Percentiles rank a stretch among this genome's conserved stretches.
phyloP scores from a whole-genome alignment of 1,284 basidiomycete species.

The Termitomyces sp. region DNA sequence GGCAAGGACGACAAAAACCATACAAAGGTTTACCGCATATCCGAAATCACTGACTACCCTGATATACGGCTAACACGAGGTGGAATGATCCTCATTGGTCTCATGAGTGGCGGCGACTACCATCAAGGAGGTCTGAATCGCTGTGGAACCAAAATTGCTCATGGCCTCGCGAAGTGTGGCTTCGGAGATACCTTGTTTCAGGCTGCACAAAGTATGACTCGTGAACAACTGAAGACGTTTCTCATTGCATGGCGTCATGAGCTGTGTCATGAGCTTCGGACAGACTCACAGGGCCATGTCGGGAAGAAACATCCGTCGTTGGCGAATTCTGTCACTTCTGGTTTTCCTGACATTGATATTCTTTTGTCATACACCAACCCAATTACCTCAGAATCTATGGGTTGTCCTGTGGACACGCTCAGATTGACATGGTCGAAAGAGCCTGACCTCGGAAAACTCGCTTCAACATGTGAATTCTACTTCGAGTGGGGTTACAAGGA shows the following conservation, averaged over 20 bases:
- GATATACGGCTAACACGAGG: conserved; percentile 62
- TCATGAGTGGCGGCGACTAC: conserved; percentile 91
- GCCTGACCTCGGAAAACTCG: conserved; percentile 68
- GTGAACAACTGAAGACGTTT: conserved; percentile 45
- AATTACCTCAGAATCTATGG: conserved; percentile 61
- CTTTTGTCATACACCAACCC: conserved; percentile 75
- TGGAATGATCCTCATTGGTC: conserved; percentile 81
- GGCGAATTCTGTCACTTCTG: conserved; percentile 53
- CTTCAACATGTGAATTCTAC: conserved; percentile 73
- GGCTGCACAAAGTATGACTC: conserved; percentile 48
- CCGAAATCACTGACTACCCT: conserved; percentile 46
- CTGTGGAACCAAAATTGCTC: conserved; percentile 60
- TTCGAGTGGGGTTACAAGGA: conserved; percentile 89
- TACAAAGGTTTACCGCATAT: conserved; percentile 58
- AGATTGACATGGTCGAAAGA: conserved; percentile 53
- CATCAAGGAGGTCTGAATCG: conserved; percentile 60
- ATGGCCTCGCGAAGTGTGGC: conserved; percentile 66
- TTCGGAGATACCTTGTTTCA: conserved; percentile 66
- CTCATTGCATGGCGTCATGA: conserved; percentile 60
- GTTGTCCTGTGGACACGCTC: conserved; percentile 29
- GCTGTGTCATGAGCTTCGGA: conserved; percentile 64
- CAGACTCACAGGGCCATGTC: conserved; percentile 61
- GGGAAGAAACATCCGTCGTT: conserved; percentile 56
- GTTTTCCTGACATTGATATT: conserved; percentile 65
- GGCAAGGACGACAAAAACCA: conserved; percentile 74